A percentile compares a stretch with the other conserved stretches of the same genome.
Conservation (phyloP, 1,284 basidiomycete genomes). For the Inonotus obliquus region DNA sequence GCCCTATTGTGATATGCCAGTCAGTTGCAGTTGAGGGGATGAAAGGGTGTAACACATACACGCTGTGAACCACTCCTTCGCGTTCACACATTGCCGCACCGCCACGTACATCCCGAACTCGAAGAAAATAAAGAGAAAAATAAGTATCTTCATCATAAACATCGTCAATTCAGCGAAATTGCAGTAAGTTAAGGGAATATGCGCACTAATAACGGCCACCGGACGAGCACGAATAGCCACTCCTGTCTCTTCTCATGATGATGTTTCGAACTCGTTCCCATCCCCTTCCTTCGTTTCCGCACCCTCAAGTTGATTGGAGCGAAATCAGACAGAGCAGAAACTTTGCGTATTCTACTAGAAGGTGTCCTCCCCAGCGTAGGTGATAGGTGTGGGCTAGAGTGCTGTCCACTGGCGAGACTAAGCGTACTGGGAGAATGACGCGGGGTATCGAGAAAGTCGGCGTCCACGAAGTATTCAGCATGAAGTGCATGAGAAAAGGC, state of each 20-base stretch:
- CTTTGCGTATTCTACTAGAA: slow-evolving; percentile 58
- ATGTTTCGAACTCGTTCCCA: slow-evolving; percentile 31
- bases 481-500: slow-evolving; percentile 65
- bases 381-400: slow-evolving; percentile 30
- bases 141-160: slow-evolving; percentile 51
- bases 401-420: slow-evolving; percentile 30
- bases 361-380: slow-evolving; percentile 28
- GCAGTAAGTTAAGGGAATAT: slow-evolving; percentile 10
- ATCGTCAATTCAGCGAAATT: neutral
- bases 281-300: slow-evolving; percentile 51
- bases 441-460: slow-evolving; percentile 36
- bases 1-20: slow-evolving; percentile 45
- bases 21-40: slow-evolving; percentile 2
- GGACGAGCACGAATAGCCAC: slow-evolving; percentile 73
- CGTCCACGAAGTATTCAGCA: slow-evolving; percentile 50
- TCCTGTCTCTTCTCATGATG: slow-evolving; percentile 56
- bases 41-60: slow-evolving; percentile 42
- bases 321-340: slow-evolving; percentile 88
- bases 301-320: slow-evolving; percentile 86
- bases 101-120: slow-evolving; percentile 88
- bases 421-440: slow-evolving; percentile 30
- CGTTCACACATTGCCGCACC: slow-evolving; percentile 87
- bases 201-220: slow-evolving; percentile 84
- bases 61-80: slow-evolving; percentile 87
- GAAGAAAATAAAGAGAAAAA: slow-evolving; percentile 80